phyloP scores from a whole-genome alignment of 306 rosid species.

The Luffa acutangula region DNA sequence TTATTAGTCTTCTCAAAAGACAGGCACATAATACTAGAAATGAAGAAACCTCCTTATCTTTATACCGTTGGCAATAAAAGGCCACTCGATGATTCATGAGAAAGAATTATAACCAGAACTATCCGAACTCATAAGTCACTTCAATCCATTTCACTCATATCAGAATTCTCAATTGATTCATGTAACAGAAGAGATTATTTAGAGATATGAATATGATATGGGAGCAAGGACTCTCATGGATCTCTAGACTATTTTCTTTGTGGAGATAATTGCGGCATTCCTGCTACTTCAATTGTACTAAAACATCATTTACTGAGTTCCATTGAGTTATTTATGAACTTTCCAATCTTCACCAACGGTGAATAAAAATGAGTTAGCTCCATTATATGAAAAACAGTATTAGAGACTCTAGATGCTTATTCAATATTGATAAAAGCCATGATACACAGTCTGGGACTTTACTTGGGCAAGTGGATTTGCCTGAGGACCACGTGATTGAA shows the following conservation, averaged over 20 bases:
- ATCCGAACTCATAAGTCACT: not conserved
- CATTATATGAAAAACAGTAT: not conserved
- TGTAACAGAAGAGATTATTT: not conserved
- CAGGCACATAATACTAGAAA: not conserved
- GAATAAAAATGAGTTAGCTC: not conserved
- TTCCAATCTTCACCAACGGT: not conserved
- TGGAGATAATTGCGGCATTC: not conserved
- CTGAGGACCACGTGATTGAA: constrained; percentile 87
- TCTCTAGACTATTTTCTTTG: not conserved
- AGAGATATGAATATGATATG: not conserved
- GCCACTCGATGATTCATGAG: not conserved
- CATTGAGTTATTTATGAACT: not conserved
- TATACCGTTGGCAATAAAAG: too few species aligned
- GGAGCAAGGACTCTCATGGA: not conserved
- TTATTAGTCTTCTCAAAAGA: not conserved
- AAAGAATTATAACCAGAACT: not conserved
- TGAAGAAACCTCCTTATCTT: not conserved
- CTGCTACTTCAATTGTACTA: not conserved
- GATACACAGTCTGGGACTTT: not conserved
- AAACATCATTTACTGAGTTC: not conserved
- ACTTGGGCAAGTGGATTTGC: constrained; percentile 88
- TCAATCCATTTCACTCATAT: not conserved
- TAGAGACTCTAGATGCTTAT: not conserved
- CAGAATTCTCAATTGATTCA: not conserved
- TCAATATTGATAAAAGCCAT: not conserved